A percentile compares a stretch with the other conserved stretches of the same genome.
phyloP scores from a whole-genome alignment of 768 basidiomycete species.

The Multifurca ochricompacta region DNA sequence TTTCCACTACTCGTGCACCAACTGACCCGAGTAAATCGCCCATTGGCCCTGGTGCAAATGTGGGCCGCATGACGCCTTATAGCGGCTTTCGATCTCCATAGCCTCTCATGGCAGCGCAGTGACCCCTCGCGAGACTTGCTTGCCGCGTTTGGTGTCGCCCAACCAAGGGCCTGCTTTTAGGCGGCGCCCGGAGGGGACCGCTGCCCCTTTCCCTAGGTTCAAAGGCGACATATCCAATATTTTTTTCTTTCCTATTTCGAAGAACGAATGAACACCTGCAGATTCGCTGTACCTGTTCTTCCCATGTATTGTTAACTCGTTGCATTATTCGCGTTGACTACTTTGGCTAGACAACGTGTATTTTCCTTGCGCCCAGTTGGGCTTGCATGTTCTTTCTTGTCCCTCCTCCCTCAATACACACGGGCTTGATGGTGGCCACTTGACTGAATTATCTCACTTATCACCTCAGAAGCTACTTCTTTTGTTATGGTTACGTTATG shows the following conservation, averaged over 20 bases:
- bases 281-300: constrained; percentile 9
- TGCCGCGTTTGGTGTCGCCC: background rate
- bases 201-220: background rate
- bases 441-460: background rate
- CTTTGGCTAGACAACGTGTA: constrained; percentile 6
- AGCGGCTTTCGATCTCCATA: background rate
- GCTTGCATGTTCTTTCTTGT: background rate
- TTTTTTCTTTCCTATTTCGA: background rate
- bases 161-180: background rate
- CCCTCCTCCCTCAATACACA: too few relatives aligned
- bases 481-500: background rate
- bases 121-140: background rate
- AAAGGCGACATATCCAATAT: background rate
- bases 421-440: background rate
- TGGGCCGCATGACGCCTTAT: background rate
- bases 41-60: background rate
- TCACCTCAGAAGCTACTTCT: background rate
- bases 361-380: background rate
- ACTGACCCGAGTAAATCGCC: constrained; percentile 5
- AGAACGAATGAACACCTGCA: constrained; percentile 1
- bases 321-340: background rate
- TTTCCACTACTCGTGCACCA: constrained; percentile 6
- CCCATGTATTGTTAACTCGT: constrained; percentile 12
- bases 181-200: background rate
- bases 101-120: background rate